Percentiles rank a stretch among this genome's conserved stretches.
These are phyloP conservation scores for Xylariaceae sp. DNA, from an alignment of 2,329 filamentous ascomycete genomes.

Conservation along the genomic window DNA sequence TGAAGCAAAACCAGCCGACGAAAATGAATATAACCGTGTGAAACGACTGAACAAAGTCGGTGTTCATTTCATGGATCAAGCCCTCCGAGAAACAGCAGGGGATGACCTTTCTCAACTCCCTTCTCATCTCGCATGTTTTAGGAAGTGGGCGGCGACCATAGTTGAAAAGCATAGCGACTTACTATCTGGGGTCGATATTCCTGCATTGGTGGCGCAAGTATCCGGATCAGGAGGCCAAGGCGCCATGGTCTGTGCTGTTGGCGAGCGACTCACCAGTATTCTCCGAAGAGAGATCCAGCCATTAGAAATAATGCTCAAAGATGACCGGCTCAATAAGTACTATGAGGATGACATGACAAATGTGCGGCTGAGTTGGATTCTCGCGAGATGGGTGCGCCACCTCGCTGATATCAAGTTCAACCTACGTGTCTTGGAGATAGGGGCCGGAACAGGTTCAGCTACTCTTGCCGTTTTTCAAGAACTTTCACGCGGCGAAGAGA, in stretches of 20 bases:
- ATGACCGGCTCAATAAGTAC: constrained; percentile 22
- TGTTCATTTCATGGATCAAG: constrained; percentile 22
- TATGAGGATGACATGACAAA: constrained; percentile 16
- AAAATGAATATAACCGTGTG: neutral
- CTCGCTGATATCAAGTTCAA: constrained; percentile 19
- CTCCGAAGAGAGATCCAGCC: constrained; percentile 24
- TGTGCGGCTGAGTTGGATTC: constrained; percentile 7
- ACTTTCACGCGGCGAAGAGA: constrained; percentile 25
- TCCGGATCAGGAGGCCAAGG: constrained; percentile 17
- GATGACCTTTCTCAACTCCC: constrained; percentile 22
- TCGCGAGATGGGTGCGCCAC: constrained; percentile 7
- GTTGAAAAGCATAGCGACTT: neutral
- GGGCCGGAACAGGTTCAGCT: constrained; percentile 5
- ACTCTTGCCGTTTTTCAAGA: constrained; percentile 27
- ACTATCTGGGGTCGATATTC: constrained; percentile 5
- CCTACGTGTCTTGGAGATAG: constrained; percentile 24
- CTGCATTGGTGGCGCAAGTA: constrained; percentile 11
- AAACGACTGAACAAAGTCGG: constrained; percentile 16
- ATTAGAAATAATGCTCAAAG: constrained; percentile 30
- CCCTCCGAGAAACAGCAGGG: constrained; percentile 17
- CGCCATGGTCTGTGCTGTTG: constrained; percentile 24
- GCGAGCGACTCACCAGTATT: constrained; percentile 23
- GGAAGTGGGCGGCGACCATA: constrained; percentile 16
- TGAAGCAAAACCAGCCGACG: constrained; percentile 19
- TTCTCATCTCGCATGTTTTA: constrained; percentile 19